A percentile compares a stretch with the other conserved stretches of the same genome.
phyloP scores from a whole-genome alignment of 164 flowering plant species.

The Piper betle region DNA sequence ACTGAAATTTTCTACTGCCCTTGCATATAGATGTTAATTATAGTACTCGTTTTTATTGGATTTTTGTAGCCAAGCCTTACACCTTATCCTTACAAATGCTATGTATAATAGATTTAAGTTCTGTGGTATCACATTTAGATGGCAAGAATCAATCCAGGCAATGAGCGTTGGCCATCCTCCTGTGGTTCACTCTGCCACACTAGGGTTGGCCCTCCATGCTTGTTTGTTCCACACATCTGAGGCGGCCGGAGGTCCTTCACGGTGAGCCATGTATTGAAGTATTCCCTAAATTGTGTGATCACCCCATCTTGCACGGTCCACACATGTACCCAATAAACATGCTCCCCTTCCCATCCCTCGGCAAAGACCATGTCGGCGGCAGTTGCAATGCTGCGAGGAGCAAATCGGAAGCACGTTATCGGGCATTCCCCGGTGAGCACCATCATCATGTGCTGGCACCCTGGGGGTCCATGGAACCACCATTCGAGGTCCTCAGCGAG shows the following conservation, averaged over 20 bases:
- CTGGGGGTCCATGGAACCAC: slow-evolving; percentile 91
- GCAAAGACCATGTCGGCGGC: slow-evolving; percentile 50
- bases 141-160: slow-evolving; percentile 66
- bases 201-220: slow-evolving; percentile 14
- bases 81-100: no score
- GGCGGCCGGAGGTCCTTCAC: slow-evolving; percentile 36
- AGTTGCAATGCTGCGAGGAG: slow-evolving; percentile 40
- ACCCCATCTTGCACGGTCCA: slow-evolving; percentile 61
- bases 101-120: no score
- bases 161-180: slow-evolving; percentile 29
- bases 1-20: no score
- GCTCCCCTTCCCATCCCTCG: slow-evolving; percentile 80
- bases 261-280: slow-evolving; percentile 75
- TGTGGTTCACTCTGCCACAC: slow-evolving; percentile 65
- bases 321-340: slow-evolving; percentile 79
- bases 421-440: slow-evolving; percentile 46
- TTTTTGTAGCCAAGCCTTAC: no score
- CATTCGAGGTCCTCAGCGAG: slow-evolving; percentile 58
- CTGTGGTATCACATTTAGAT: slow-evolving; percentile 13
- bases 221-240: slow-evolving; percentile 13
- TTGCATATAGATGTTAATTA: no score
- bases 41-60: no score
- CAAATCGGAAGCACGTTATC: slow-evolving; percentile 30
- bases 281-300: slow-evolving; percentile 62
- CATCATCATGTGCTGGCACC: slow-evolving; percentile 74